Evolutionary conservation across 352 stramenopile genomes (phyloP).

Genomic region (Phytophthora cryptogea): DNA sequence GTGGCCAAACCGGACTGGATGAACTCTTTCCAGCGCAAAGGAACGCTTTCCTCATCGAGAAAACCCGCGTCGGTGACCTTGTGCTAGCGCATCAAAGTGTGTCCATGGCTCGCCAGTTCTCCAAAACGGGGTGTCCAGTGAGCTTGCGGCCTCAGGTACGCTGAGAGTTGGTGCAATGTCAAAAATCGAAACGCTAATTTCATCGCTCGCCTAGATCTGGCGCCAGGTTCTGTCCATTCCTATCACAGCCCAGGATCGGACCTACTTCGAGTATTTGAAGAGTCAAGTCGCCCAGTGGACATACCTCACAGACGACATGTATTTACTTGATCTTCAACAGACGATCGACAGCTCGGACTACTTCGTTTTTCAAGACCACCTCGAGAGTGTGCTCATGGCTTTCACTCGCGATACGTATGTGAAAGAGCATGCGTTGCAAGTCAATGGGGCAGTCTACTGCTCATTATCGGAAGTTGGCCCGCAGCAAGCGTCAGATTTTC

Average conservation of each 20-base stretch:
- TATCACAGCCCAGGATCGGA: slow-evolving; percentile 36
- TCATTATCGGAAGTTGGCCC: slow-evolving; percentile 4
- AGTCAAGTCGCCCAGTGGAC: slow-evolving; percentile 38
- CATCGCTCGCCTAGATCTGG: slow-evolving; percentile 46
- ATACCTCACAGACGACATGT: slow-evolving; percentile 81
- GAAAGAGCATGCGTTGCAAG: slow-evolving; percentile 40
- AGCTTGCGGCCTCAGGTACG: slow-evolving; percentile 57
- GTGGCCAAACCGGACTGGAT: slow-evolving; percentile 70
- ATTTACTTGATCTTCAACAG: slow-evolving; percentile 81
- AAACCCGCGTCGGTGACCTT: slow-evolving; percentile 67
- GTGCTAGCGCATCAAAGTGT: slow-evolving; percentile 65
- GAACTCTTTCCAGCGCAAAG: slow-evolving; percentile 61
- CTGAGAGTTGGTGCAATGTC: not conserved
- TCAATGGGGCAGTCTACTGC: slow-evolving; percentile 56
- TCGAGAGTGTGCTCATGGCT: slow-evolving; percentile 71
- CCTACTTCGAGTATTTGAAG: slow-evolving; percentile 58
- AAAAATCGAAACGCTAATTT: not conserved
- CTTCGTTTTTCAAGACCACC: slow-evolving; percentile 82
- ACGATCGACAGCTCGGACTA: slow-evolving; percentile 78
- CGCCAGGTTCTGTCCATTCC: slow-evolving; percentile 50
- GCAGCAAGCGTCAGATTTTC: not conserved
- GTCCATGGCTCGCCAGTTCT: slow-evolving; percentile 76
- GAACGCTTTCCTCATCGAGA: slow-evolving; percentile 60
- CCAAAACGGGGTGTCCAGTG: slow-evolving; percentile 71
- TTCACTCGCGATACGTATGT: slow-evolving; percentile 71